Evolutionary conservation across 2,329 filamentous ascomycete genomes (phyloP).

Genomic region (Dothidotthia symphoricarpi): DNA sequence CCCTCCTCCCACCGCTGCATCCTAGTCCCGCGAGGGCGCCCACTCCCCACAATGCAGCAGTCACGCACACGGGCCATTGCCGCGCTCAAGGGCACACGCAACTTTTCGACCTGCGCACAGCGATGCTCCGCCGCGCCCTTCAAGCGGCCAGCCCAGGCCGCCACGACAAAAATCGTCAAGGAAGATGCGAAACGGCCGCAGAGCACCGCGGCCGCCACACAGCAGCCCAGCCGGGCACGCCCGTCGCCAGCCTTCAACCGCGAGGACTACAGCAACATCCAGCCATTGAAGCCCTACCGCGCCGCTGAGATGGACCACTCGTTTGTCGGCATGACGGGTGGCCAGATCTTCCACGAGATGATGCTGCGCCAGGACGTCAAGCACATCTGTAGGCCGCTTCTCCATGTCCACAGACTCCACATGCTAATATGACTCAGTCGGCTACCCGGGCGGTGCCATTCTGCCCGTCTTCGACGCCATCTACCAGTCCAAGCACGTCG

Average conservation of each 20-base stretch:
- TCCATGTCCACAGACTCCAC: background rate
- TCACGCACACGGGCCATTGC: constrained; percentile 38
- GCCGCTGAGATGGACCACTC: constrained; percentile 54
- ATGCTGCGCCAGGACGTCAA: constrained; percentile 91
- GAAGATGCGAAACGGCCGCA: constrained; percentile 45
- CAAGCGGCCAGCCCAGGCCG: constrained; percentile 37
- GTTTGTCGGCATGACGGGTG: constrained; percentile 92
- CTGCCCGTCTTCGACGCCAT: constrained; percentile 98
- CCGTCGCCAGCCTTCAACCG: constrained; percentile 53
- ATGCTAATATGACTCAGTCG: constrained; percentile 42
- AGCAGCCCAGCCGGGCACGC: constrained; percentile 34
- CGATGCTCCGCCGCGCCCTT: constrained; percentile 47
- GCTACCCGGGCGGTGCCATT: constrained; percentile 91
- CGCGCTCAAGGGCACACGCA: constrained; percentile 41
- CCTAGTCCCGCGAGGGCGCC: constrained; percentile 15
- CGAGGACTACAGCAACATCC: constrained; percentile 45
- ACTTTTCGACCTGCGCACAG: constrained; percentile 45
- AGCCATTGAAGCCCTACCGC: constrained; percentile 49
- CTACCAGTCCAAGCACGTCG: constrained; percentile 95
- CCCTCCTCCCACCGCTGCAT: constrained; percentile 7
- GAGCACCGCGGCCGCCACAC: constrained; percentile 44
- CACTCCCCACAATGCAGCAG: constrained; percentile 34
- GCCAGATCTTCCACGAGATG: constrained; percentile 99
- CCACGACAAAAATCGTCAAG: constrained; percentile 31
- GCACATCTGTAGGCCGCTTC: constrained; percentile 74